Evolutionary conservation across 345 rosid genomes (phyloP).

Genomic region (Eucalyptus guilfoylei): DNA sequence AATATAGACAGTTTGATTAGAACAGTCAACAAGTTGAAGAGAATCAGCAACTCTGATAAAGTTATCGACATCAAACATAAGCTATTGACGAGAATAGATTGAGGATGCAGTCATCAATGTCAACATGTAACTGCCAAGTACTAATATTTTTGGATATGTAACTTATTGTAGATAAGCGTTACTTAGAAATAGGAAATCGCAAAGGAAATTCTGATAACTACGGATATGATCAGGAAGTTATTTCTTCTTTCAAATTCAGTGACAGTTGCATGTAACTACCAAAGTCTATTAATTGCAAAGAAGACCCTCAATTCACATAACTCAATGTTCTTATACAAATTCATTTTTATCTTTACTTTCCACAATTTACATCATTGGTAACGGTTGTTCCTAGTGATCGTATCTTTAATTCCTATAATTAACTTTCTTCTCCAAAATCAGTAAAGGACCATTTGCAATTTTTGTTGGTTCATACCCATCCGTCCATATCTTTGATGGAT

Average conservation of each 20-base stretch:
- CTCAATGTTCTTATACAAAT: background rate
- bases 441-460: background rate
- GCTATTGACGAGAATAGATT: background rate
- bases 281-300: background rate
- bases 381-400: background rate
- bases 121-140: no score
- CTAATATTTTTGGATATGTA: background rate
- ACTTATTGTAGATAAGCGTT: background rate
- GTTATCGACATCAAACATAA: background rate
- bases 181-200: background rate
- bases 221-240: rapidly evolving
- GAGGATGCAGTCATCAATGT: background rate
- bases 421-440: background rate
- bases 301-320: background rate
- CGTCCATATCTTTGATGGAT: background rate
- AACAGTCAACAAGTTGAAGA: background rate
- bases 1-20: background rate
- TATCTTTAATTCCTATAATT: background rate
- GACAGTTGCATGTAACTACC: background rate
- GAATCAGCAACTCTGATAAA: background rate
- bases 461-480: background rate
- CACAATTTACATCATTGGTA: background rate
- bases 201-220: background rate
- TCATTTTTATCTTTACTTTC: background rate
- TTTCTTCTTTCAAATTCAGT: background rate